Conservation (phyloP, 495 filamentous ascomycete genomes). For the Rhizodiscina lignyota region DNA sequence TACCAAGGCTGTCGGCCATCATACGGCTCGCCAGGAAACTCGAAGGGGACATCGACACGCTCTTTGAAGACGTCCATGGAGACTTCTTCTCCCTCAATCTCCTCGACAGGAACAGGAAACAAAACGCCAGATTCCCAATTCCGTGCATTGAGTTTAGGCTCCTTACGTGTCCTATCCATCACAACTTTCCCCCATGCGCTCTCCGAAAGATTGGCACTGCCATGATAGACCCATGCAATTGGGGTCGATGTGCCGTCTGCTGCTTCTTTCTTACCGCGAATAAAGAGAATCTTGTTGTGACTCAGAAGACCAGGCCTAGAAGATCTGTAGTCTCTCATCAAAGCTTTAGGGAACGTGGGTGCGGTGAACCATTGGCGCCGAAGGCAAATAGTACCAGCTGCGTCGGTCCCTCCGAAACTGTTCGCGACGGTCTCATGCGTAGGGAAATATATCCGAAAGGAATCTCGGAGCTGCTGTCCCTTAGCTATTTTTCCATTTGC, state of each 20-base stretch:
- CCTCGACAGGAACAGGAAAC: slow-evolving; percentile 27
- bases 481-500: slow-evolving; percentile 4
- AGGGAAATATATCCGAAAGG: slow-evolving; percentile 70
- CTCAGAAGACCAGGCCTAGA: slow-evolving; percentile 52
- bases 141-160: slow-evolving; percentile 60
- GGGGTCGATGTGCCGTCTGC: slow-evolving; percentile 1
- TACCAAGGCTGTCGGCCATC: slow-evolving; percentile 40
- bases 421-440: slow-evolving; percentile 49
- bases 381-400: slow-evolving; percentile 70
- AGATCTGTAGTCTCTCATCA: slow-evolving; percentile 62
- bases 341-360: slow-evolving; percentile 45
- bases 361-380: slow-evolving; percentile 48
- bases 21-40: slow-evolving; percentile 37
- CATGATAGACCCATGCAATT: slow-evolving; percentile 66
- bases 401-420: slow-evolving; percentile 39
- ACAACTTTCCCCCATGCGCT: slow-evolving; percentile 77
- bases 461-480: slow-evolving; percentile 25
- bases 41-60: slow-evolving; percentile 56
- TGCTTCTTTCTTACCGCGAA: slow-evolving; percentile 25
- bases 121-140: slow-evolving; percentile 97
- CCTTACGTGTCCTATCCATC: slow-evolving; percentile 43
- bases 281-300: slow-evolving; percentile 78
- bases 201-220: slow-evolving; percentile 81
- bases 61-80: slow-evolving; percentile 40
- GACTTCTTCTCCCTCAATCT: slow-evolving; percentile 9